Evolutionary conservation across 805 yeast species (phyloP).

Genomic region (Yarrowia hollandica): DNA sequence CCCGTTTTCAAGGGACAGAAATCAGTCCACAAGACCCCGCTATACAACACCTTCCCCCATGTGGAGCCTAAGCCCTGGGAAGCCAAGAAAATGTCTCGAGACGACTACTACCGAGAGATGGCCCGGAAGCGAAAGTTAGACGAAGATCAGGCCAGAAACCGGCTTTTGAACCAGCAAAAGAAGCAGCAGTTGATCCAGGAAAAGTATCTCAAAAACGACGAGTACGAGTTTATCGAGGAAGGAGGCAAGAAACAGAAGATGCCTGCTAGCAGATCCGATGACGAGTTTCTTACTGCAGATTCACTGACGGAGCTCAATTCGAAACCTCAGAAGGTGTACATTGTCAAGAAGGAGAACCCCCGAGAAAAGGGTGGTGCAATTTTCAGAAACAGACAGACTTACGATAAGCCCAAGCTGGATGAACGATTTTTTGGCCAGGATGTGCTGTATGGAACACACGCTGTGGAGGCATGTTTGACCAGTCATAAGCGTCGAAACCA

Average conservation of each 20-base stretch:
- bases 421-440: slow-evolving; percentile 26
- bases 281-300: slow-evolving; percentile 2
- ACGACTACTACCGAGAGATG: slow-evolving; percentile 14
- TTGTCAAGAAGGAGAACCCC: slow-evolving; percentile 24
- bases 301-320: not conserved
- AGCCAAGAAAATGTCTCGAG: slow-evolving; percentile 13
- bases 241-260: not conserved
- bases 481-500: slow-evolving; percentile 25
- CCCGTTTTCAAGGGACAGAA: slow-evolving; percentile 13
- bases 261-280: not conserved
- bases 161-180: not conserved
- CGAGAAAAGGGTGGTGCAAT: slow-evolving; percentile 9
- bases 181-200: slow-evolving; percentile 18
- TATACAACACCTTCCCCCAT: slow-evolving; percentile 25
- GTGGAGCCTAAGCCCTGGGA: slow-evolving; percentile 29
- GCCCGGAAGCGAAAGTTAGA: slow-evolving; percentile 15
- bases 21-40: slow-evolving; percentile 9
- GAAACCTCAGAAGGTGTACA: slow-evolving; percentile 15
- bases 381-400: slow-evolving; percentile 17
- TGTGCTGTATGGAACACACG: slow-evolving; percentile 27
- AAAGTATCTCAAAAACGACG: slow-evolving; percentile 14
- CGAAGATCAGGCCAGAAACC: slow-evolving; percentile 5
- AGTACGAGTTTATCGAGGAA: slow-evolving; percentile 12
- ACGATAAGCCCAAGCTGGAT: slow-evolving; percentile 11
- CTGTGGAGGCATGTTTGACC: slow-evolving; percentile 11